A percentile compares a stretch with the other conserved stretches of the same genome.
These are phyloP conservation scores for Penicillium sp. DNA, from an alignment of 2,329 filamentous ascomycete genomes.

Conservation along the genomic window DNA sequence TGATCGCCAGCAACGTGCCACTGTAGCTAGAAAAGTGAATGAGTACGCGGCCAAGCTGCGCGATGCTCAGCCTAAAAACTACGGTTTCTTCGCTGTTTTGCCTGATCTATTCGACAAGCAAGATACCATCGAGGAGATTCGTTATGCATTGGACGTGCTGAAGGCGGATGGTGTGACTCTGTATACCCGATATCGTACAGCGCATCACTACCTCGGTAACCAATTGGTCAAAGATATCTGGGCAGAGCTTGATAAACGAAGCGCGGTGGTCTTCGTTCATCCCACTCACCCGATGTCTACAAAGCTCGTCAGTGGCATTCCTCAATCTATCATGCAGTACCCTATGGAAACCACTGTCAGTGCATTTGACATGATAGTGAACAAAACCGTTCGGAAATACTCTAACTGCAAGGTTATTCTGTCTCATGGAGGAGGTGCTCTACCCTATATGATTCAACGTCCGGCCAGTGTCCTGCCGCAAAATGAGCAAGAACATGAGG, in stretches of 20 bases:
- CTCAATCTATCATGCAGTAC: conserved; percentile 50
- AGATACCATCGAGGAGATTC: background rate
- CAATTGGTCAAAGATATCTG: conserved; percentile 37
- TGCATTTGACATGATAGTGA: conserved; percentile 49
- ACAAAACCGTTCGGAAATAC: conserved; percentile 32
- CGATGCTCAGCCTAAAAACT: background rate
- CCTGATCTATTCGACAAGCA: background rate
- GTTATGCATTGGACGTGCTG: background rate
- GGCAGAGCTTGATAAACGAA: conserved; percentile 46
- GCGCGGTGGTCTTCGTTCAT: conserved; percentile 50
- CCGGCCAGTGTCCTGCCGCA: background rate
- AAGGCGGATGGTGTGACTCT: background rate
- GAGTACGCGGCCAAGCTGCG: background rate
- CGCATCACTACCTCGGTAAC: background rate
- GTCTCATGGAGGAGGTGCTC: conserved; percentile 52
- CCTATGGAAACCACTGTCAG: conserved; percentile 53
- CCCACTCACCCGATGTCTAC: conserved; percentile 48
- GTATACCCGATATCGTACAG: background rate
- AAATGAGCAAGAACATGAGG: background rate
- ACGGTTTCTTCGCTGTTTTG: background rate
- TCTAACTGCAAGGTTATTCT: conserved; percentile 53
- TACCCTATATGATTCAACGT: conserved; percentile 45
- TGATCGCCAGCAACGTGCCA: background rate
- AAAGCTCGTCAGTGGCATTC: conserved; percentile 38
- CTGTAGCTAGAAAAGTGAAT: background rate